A percentile compares a stretch with the other conserved stretches of the same genome.
Conservation (phyloP, 2,329 filamentous ascomycete genomes). For the Pestalotiopsis sp. region DNA sequence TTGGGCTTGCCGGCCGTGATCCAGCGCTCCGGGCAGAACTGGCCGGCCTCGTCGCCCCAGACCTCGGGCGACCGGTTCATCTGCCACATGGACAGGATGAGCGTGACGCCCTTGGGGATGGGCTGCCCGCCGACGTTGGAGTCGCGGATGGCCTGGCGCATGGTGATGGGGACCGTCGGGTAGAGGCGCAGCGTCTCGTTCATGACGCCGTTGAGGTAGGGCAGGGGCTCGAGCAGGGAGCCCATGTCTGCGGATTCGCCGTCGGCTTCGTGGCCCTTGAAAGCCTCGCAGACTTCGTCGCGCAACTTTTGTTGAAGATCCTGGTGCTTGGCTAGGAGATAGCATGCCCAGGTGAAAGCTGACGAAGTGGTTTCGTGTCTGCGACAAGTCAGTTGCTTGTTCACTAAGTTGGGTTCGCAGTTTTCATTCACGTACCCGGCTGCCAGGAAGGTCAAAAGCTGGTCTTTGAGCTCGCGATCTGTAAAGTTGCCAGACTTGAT, state of each 20-base stretch:
- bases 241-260: slow-evolving; percentile 38
- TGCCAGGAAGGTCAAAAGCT: slow-evolving; percentile 58
- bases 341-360: slow-evolving; percentile 64
- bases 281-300: slow-evolving; percentile 56
- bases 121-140: slow-evolving; percentile 59
- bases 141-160: slow-evolving; percentile 60
- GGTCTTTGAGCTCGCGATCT: slow-evolving; percentile 53
- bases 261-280: slow-evolving; percentile 36
- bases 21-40: slow-evolving; percentile 74
- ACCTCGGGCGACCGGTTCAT: slow-evolving; percentile 64
- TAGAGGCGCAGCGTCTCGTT: slow-evolving; percentile 70
- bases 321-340: slow-evolving; percentile 62
- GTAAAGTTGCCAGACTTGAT: slow-evolving; percentile 55
- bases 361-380: slow-evolving; percentile 68
- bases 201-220: slow-evolving; percentile 70
- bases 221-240: slow-evolving; percentile 61
- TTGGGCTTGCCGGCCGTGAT: slow-evolving; percentile 49
- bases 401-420: too few relatives aligned
- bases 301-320: slow-evolving; percentile 61
- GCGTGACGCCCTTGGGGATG: slow-evolving; percentile 65
- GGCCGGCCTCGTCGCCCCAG: slow-evolving; percentile 68
- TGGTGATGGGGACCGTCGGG: slow-evolving; percentile 66
- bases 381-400: too few relatives aligned
- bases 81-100: slow-evolving; percentile 61
- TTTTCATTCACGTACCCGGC: too few relatives aligned